Percentiles rank a stretch among this genome's conserved stretches.
These are phyloP conservation scores for Tillandsia fasciculata DNA, from an alignment of 176 grass and related monocot species.

Conservation along the genomic window DNA sequence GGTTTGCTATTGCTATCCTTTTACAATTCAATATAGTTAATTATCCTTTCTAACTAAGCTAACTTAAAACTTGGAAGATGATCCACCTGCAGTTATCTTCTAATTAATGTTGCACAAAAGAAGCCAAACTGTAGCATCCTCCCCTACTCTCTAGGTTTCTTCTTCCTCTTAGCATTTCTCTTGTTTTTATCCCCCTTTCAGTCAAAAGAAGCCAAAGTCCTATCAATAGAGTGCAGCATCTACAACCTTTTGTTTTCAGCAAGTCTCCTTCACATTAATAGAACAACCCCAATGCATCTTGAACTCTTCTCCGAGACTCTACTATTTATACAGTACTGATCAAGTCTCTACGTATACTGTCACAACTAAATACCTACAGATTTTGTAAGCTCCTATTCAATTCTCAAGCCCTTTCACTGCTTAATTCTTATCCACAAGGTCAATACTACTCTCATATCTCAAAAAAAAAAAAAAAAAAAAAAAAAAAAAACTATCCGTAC, in stretches of 20 bases:
- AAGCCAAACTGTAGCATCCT: background rate
- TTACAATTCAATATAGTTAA: background rate
- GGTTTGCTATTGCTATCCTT: too few species aligned
- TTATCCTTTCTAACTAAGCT: background rate
- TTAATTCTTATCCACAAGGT: background rate
- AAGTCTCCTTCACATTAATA: constrained; percentile 15
- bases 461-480: background rate
- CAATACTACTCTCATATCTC: background rate
- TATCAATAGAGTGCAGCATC: background rate
- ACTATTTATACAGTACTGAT: constrained; percentile 5
- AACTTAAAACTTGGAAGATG: background rate
- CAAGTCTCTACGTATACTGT: background rate
- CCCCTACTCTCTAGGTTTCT: background rate
- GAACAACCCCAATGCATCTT: background rate
- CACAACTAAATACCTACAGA: background rate
- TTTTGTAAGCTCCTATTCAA: background rate
- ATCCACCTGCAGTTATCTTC: background rate
- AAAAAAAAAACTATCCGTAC: background rate
- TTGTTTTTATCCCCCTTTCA: constrained; percentile 2
- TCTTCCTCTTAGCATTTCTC: background rate
- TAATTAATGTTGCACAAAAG: background rate
- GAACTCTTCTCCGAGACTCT: background rate
- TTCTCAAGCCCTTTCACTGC: background rate
- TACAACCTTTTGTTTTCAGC: background rate
- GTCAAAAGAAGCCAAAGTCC: background rate